phyloP scores from a whole-genome alignment of 2,329 filamentous ascomycete genomes.

The Colletotrichum limetticola region DNA sequence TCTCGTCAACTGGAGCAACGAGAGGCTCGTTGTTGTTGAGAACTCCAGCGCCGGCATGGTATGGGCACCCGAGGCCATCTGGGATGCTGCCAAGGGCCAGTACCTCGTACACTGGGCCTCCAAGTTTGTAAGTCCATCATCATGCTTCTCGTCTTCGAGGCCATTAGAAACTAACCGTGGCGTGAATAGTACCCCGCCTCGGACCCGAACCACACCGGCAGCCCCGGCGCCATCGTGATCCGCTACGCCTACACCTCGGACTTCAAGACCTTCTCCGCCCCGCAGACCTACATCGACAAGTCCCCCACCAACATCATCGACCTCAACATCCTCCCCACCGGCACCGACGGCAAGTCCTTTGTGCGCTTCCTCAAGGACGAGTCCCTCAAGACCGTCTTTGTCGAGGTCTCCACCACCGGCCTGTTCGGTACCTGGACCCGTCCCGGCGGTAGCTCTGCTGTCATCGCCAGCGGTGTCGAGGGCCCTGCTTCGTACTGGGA shows the following conservation, averaged over 20 bases:
- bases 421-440: slow-evolving; percentile 64
- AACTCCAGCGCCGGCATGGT: slow-evolving; percentile 66
- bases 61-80: slow-evolving; percentile 57
- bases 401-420: slow-evolving; percentile 58
- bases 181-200: slow-evolving; percentile 53
- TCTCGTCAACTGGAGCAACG: slow-evolving; percentile 58
- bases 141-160: background rate
- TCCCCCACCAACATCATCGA: slow-evolving; percentile 61
- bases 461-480: slow-evolving; percentile 55
- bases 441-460: slow-evolving; percentile 53
- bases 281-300: slow-evolving; percentile 61
- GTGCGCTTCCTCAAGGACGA: slow-evolving; percentile 68
- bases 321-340: slow-evolving; percentile 55
- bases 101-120: slow-evolving; percentile 60
- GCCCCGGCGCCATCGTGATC: slow-evolving; percentile 55
- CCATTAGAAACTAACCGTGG: background rate
- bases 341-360: slow-evolving; percentile 50
- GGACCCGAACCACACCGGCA: slow-evolving; percentile 60
- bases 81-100: slow-evolving; percentile 40
- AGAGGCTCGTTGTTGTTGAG: slow-evolving; percentile 61
- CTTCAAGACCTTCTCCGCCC: slow-evolving; percentile 62
- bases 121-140: slow-evolving; percentile 50
- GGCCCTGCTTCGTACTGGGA: slow-evolving; percentile 57
- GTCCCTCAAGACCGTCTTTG: slow-evolving; percentile 60
- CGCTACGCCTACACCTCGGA: slow-evolving; percentile 66